Conservation (phyloP, 1,284 basidiomycete genomes). For the Trichosporon sp. region DNA sequence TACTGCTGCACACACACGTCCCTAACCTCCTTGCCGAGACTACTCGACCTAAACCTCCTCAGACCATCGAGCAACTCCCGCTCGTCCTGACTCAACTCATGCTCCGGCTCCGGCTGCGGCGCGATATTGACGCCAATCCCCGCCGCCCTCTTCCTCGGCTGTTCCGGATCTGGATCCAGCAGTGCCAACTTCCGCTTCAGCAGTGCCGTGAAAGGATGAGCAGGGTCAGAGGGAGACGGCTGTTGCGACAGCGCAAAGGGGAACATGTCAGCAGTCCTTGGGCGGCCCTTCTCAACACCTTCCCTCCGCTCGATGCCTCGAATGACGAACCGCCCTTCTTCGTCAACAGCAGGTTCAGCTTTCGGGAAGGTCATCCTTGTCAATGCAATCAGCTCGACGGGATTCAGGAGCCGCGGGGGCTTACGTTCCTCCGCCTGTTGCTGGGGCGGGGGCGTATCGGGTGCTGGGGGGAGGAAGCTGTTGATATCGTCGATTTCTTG, state of each 20-base stretch:
- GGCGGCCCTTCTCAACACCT: slow-evolving; percentile 27
- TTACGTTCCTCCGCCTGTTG: neutral
- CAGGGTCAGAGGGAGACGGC: slow-evolving; percentile 23
- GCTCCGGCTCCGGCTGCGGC: neutral
- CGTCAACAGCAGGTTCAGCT: slow-evolving; percentile 34
- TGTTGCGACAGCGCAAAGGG: slow-evolving; percentile 32
- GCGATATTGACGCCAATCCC: slow-evolving; percentile 17
- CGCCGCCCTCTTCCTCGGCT: neutral
- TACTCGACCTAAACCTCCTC: slow-evolving; percentile 30
- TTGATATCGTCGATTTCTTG: slow-evolving; percentile 21
- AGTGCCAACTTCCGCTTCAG: slow-evolving; percentile 32
- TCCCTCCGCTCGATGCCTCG: slow-evolving; percentile 34
- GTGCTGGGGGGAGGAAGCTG: slow-evolving; percentile 9
- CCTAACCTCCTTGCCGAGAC: slow-evolving; percentile 33
- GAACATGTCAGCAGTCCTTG: slow-evolving; percentile 33
- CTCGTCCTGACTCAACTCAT: slow-evolving; percentile 28
- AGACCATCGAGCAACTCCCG: slow-evolving; percentile 37
- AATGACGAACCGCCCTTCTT: slow-evolving; percentile 36
- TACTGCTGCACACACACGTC: slow-evolving; percentile 41
- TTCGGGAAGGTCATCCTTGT: slow-evolving; percentile 42
- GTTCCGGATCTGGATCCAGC: slow-evolving; percentile 21
- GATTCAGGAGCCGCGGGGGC: slow-evolving; percentile 32
- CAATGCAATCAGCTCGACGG: slow-evolving; percentile 39
- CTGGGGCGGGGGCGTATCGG: neutral
- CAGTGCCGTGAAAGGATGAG: slow-evolving; percentile 29